Percentiles rank a stretch among this genome's conserved stretches.
Conservation (phyloP, 306 rosid genomes). For the Cajanus cajan region DNA sequence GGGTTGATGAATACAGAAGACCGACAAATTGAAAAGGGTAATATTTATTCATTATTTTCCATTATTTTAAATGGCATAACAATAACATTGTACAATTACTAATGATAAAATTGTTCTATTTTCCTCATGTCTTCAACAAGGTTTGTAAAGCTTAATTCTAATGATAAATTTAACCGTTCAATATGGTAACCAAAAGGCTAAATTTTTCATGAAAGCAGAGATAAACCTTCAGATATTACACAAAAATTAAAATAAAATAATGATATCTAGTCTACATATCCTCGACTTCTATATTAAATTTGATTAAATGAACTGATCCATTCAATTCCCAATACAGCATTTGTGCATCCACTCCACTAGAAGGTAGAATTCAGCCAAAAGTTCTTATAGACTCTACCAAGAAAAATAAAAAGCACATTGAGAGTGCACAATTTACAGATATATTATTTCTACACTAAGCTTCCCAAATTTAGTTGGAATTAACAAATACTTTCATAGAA, state of each 20-base stretch:
- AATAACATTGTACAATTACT: neutral
- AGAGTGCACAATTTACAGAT: neutral
- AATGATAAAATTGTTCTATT: neutral
- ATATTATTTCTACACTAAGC: slow-evolving; percentile 13
- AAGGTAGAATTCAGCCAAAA: slow-evolving; percentile 11
- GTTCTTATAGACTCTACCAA: slow-evolving; percentile 21
- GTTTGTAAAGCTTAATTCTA: neutral
- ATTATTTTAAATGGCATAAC: neutral
- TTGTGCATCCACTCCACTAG: neutral
- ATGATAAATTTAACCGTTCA: neutral
- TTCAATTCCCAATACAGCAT: slow-evolving; percentile 10
- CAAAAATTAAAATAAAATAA: neutral
- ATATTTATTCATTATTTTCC: neutral
- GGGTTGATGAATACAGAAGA: neutral
- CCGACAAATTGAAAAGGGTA: neutral
- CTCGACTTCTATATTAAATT: neutral
- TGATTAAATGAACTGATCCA: neutral
- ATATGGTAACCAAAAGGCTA: neutral
- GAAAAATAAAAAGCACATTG: slow-evolving; percentile 1
- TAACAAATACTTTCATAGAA: neutral
- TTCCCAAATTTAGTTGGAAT: slow-evolving; percentile 32
- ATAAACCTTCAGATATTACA: neutral
- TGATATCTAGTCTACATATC: neutral
- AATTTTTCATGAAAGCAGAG: neutral
- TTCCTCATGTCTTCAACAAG: neutral